Base-by-base conservation (phyloP, 345 rosid genomes). In the Sonneratia caseolaris region DNA sequence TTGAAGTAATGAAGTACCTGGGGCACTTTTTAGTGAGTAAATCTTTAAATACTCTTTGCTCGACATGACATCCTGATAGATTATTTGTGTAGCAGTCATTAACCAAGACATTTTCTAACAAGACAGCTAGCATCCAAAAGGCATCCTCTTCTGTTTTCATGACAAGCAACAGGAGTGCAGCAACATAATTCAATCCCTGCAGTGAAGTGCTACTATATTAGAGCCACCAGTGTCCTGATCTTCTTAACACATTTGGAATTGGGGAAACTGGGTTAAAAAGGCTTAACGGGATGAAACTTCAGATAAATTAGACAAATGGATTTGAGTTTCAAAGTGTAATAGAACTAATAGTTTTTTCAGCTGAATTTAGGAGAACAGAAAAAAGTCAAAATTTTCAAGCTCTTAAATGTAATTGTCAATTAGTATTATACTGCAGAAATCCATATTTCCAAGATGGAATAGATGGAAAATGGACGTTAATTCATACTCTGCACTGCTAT, bases 91-190 rank as follows among this genome's bases (percentile, higher is more conserved):
- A 96, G 79, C 99, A 96, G 79, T 96, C 98, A 80, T 82, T 94
- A 49, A 91, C 99, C 82, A 96, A 81, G 49, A 96, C 97, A 51
- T 96, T 91, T 81, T 96, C 99, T 73, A 96, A 77, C 69, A 96
- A 93, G 56, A 96, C 99, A 4, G 99, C 95, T 35, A 96, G 86
- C 96, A 96, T 96, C 99, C 99, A 96, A 79, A 96, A 96, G 9
- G 92, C 97, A 71, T 96, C 99, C 85, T 96, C 99, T 81, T 96
- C 99, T 1, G 99, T 96, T 86, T 96, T 96, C 99, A 96, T 92
- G 72, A 96, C 99, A 64, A 96, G 95, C 73, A 96, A 86, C 66
- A 96, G 76, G 72, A 96, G 76, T 1, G 99, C 99, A 14, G 95
- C 99, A 70, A 96, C 99, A 37, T 92, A 96, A 80, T 96, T 96